Conservation (phyloP, 805 yeast species). For the Myxozyma kluyveri region DNA sequence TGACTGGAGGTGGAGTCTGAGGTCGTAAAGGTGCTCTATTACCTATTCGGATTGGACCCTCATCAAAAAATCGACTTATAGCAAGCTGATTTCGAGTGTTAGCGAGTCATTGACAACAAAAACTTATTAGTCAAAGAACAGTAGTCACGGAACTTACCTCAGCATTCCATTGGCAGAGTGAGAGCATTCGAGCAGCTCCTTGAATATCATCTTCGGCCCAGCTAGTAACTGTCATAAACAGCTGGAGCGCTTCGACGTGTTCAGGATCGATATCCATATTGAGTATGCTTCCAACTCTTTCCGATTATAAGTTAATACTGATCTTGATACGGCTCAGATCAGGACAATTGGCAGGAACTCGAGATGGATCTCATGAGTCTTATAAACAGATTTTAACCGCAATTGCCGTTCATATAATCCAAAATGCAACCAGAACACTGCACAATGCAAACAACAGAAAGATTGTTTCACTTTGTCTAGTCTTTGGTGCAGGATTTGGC, state of each 20-base stretch:
- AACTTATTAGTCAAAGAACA: background rate
- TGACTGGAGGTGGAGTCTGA: constrained; percentile 33
- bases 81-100: constrained; percentile 14
- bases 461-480: no score
- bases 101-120: background rate
- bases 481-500: no score
- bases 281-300: no score
- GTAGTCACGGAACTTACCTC: constrained; percentile 34
- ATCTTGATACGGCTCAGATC: no score
- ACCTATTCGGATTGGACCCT: constrained; percentile 23
- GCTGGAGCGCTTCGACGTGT: constrained; percentile 31
- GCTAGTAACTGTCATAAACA: constrained; percentile 38
- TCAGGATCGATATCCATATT: constrained; percentile 18
- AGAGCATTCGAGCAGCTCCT: constrained; percentile 36
- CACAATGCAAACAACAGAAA: no score
- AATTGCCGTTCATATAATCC: no score
- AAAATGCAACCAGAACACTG: no score
- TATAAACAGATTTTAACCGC: no score
- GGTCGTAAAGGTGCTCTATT: constrained; percentile 13
- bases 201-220: constrained; percentile 35
- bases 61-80: constrained; percentile 26
- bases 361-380: no score
- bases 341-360: no score
- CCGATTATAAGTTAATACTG: no score
- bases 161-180: constrained; percentile 42